Percentiles rank a stretch among this genome's conserved stretches.
phyloP scores from a whole-genome alignment of 495 filamentous ascomycete species.

The Aspergillus nidulans region DNA sequence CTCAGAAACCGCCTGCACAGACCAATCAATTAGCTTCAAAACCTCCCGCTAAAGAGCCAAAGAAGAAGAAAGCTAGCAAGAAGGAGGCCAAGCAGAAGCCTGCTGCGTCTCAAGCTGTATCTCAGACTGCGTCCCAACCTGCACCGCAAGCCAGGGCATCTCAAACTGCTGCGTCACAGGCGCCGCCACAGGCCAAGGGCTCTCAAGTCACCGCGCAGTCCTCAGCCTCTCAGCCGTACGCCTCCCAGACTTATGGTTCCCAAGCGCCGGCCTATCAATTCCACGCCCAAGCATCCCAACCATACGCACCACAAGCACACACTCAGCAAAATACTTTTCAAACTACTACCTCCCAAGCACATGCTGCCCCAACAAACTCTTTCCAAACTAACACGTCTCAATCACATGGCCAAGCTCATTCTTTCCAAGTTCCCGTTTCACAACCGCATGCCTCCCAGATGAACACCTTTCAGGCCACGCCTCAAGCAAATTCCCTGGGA shows the following conservation, averaged over 20 bases:
- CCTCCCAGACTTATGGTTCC: background rate
- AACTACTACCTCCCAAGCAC: background rate
- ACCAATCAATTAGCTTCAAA: background rate
- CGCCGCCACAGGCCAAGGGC: background rate
- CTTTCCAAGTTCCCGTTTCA: background rate
- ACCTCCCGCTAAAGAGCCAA: background rate
- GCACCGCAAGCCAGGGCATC: background rate
- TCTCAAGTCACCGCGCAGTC: background rate
- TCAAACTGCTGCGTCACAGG: background rate
- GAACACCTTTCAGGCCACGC: background rate
- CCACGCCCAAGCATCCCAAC: background rate
- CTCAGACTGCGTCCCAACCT: background rate
- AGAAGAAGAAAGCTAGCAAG: conserved; percentile 9
- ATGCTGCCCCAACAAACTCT: background rate
- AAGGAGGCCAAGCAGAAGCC: conserved; percentile 10
- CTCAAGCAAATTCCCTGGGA: background rate
- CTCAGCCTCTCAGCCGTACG: background rate
- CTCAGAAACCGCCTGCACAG: conserved; percentile 8
- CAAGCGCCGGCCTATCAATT: background rate
- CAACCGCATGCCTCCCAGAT: background rate
- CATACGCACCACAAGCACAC: background rate
- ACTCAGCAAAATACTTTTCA: background rate
- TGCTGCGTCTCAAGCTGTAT: background rate
- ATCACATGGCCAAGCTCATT: background rate
- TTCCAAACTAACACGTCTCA: background rate